Percentiles rank a stretch among this genome's conserved stretches.
Evolutionary conservation across 305 asterid species (phyloP).

Genomic region (Fraxinus platypoda): DNA sequence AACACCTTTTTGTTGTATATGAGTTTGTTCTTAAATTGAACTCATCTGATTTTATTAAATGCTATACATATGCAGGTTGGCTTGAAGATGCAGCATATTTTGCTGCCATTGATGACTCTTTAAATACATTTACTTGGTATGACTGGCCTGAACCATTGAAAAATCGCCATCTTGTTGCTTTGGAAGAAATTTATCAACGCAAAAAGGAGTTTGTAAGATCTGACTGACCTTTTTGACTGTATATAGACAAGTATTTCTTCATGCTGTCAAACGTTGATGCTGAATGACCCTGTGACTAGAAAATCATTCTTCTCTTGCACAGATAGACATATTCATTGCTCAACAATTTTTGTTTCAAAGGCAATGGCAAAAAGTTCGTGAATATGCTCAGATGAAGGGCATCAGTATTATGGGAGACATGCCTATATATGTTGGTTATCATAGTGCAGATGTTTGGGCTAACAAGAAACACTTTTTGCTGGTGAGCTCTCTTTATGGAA

Average conservation of each 20-base stretch:
- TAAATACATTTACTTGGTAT: slow-evolving; percentile 77
- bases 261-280: slow-evolving; percentile 6
- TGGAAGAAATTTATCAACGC: slow-evolving; percentile 84
- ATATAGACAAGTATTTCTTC: slow-evolving; percentile 16
- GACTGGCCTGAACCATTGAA: slow-evolving; percentile 96
- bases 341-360: slow-evolving; percentile 93
- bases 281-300: slow-evolving; percentile 6
- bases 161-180: slow-evolving; percentile 84
- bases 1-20: not conserved
- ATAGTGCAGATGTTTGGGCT: slow-evolving; percentile 99
- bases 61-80: slow-evolving; percentile 64
- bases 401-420: slow-evolving; percentile 98
- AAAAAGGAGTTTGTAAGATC: slow-evolving; percentile 79
- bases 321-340: slow-evolving; percentile 89
- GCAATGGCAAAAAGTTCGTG: slow-evolving; percentile 89
- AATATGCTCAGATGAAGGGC: slow-evolving; percentile 77
- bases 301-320: slow-evolving; percentile 32
- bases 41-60: slow-evolving; percentile 13
- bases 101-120: slow-evolving; percentile 87
- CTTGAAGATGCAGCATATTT: slow-evolving; percentile 96
- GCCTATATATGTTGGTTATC: slow-evolving; percentile 99
- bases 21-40: slow-evolving; percentile 4
- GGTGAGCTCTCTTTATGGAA: slow-evolving; percentile 46
- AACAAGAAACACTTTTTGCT: slow-evolving; percentile 82
- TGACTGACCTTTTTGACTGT: slow-evolving; percentile 15